Conservation (phyloP, 2,329 filamentous ascomycete genomes). For the Huntiella abstrusa region DNA sequence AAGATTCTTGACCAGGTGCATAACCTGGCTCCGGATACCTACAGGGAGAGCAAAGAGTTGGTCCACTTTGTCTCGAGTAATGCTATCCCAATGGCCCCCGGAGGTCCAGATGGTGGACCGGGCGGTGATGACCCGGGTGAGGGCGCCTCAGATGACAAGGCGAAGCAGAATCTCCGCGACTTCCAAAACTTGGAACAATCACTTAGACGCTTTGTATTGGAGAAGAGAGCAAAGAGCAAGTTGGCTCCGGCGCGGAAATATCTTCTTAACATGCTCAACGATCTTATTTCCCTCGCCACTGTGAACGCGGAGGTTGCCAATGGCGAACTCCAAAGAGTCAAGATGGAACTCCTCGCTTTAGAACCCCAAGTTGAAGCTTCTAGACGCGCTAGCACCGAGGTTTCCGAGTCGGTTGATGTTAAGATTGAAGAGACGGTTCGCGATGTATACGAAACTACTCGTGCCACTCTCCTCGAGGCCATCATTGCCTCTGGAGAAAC, state of each 20-base stretch:
- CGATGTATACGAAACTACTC: conserved; percentile 70
- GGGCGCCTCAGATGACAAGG: conserved; percentile 34
- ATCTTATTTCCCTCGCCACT: conserved; percentile 62
- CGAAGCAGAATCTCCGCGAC: conserved; percentile 70
- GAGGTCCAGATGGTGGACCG: conserved; percentile 35
- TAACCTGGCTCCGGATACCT: conserved; percentile 74
- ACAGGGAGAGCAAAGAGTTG: conserved; percentile 78
- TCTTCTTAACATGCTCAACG: conserved; percentile 77
- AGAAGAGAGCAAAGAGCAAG: conserved; percentile 89
- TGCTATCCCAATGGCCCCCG: conserved; percentile 58
- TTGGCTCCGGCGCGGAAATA: conserved; percentile 91
- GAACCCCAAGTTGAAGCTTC: conserved; percentile 74
- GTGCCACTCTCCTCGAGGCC: conserved; percentile 52
- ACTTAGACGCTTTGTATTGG: conserved; percentile 77
- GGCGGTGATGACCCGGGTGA: conserved; percentile 32
- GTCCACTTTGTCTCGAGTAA: conserved; percentile 98
- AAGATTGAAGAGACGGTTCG: conserved; percentile 72
- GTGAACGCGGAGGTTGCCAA: conserved; percentile 80
- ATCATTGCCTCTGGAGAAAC: conserved; percentile 60
- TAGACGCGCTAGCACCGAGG: conserved; percentile 58
- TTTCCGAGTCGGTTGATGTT: conserved; percentile 62
- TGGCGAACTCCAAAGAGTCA: conserved; percentile 67
- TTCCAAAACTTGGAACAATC: conserved; percentile 83
- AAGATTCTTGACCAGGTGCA: conserved; percentile 82
- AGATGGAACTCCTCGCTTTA: conserved; percentile 58